A percentile compares a stretch with the other conserved stretches of the same genome.
phyloP scores from a whole-genome alignment of 495 filamentous ascomycete genomes.

The Cryomyces minteri region DNA sequence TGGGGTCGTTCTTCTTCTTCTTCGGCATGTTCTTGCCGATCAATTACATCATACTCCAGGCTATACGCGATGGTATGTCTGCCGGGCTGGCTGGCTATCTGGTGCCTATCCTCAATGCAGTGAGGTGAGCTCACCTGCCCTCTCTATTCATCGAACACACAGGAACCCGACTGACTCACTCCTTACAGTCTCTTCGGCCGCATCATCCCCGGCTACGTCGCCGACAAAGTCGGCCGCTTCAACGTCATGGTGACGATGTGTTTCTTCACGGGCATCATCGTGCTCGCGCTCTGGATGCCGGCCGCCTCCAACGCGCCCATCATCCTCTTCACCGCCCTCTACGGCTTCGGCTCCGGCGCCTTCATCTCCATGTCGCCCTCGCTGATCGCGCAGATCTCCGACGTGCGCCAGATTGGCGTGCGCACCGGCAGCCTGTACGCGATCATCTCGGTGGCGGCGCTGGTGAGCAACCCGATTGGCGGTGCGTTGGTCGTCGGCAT shows the following conservation, averaged over 20 bases:
- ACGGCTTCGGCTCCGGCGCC: conserved; percentile 56
- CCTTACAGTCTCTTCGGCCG: conserved; percentile 44
- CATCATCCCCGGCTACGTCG: conserved; percentile 50
- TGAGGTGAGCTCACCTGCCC: conserved; percentile 26
- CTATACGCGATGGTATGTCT: conserved; percentile 39
- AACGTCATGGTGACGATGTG: conserved; percentile 53
- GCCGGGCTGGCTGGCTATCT: conserved; percentile 39
- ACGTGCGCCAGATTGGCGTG: conserved; percentile 53
- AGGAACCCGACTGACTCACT: neutral
- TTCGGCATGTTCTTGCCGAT: conserved; percentile 53
- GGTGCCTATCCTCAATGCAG: conserved; percentile 52
- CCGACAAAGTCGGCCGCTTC: conserved; percentile 54
- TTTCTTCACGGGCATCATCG: conserved; percentile 38
- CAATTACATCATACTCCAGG: conserved; percentile 48
- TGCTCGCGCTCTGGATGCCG: conserved; percentile 53
- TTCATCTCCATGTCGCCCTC: conserved; percentile 47
- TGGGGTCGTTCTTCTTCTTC: conserved; percentile 43
- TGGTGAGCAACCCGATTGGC: conserved; percentile 56
- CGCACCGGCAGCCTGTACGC: conserved; percentile 52
- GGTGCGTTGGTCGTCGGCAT: conserved; percentile 42
- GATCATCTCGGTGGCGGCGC: conserved; percentile 39
- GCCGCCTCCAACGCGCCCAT: conserved; percentile 37
- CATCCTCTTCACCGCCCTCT: conserved; percentile 46
- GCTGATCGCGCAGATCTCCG: conserved; percentile 50
- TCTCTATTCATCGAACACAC: conserved; percentile 1